Evolutionary conservation across 345 rosid species (phyloP).

Genomic region (Eucalyptus guilfoylei): DNA sequence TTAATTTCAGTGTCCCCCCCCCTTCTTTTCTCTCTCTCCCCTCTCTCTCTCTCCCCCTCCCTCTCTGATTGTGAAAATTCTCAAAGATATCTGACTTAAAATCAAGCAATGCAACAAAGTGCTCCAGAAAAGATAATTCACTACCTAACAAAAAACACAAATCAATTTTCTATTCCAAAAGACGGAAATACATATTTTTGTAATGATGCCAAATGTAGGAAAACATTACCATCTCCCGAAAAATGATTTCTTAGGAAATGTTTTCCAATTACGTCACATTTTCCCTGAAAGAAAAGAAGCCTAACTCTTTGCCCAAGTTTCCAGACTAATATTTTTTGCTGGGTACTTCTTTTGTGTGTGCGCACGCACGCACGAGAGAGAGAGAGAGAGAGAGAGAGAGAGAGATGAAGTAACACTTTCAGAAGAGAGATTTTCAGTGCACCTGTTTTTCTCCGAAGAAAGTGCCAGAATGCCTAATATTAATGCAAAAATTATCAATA

Average conservation of each 20-base stretch:
- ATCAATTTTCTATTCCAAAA: background rate
- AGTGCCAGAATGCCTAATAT: background rate
- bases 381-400: background rate
- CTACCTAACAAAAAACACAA: background rate
- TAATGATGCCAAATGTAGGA: background rate
- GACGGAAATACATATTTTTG: background rate
- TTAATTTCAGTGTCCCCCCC: background rate
- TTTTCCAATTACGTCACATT: background rate
- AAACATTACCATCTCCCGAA: background rate
- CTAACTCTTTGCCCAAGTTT: background rate
- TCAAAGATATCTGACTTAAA: background rate
- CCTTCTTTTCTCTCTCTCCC: background rate
- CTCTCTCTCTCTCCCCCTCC: background rate
- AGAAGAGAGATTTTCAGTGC: background rate
- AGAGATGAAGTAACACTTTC: background rate
- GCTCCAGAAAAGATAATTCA: background rate
- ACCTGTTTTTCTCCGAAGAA: background rate
- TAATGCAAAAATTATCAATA: background rate
- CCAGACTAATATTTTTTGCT: background rate
- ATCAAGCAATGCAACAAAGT: background rate
- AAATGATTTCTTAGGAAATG: background rate
- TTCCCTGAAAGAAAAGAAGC: background rate
- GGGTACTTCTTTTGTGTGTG: background rate
- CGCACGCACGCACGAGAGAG: background rate
- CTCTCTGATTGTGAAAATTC: background rate